Base-by-base conservation (phyloP, 2,329 filamentous ascomycete genomes). In the Diaporthe caulivora region DNA sequence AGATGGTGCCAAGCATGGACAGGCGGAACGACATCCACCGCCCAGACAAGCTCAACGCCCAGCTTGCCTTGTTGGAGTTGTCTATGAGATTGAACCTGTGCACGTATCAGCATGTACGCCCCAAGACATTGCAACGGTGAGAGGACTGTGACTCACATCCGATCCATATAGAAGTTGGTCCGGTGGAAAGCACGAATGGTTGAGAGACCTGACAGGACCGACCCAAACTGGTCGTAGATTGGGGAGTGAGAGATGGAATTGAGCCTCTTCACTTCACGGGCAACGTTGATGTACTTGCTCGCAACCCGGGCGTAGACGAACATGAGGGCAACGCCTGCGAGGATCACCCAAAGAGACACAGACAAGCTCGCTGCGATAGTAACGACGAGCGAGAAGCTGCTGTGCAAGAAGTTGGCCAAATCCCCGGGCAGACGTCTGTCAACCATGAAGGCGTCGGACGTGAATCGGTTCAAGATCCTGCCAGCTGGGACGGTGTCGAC, bases 381-480 rank as follows among this genome's bases (percentile, higher is more conserved):
- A 18, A 84, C 81, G 7, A 82, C 65, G 5, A 84, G 75, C 17
- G 78, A 76, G 15, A 85, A 68, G 29, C 77, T 51, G 26, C 77
- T 79, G 31, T 77, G 76, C 4, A 82, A 68, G n/a, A 83, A 80
- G 21, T 73, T 76, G 29, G 78, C 78, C 3, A 80, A 76, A 44
- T 82, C 80, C 1, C 67, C 76, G 0, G 80, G 77, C 6, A 84
- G 77, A 2, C 80, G 78, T n/a, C 78, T 77, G 72, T 86, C 84
- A 9, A 86, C 76, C 15, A 80, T 78, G 49, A 81, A 82, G 3
- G 82, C 82, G 74, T 86, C 84, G 0, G 80, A 80, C 0, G 81
- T 83, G 72, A 86, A 85, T 8, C 84, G 81, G 76, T 86, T 86
- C 53, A 86, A 76, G 40, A 86, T 80, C n/a, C 83, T 80, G 7